A percentile compares a stretch with the other conserved stretches of the same genome.
Evolutionary conservation across 2,329 filamentous ascomycete genomes (phyloP).

Genomic region (Arthroderma sp.): DNA sequence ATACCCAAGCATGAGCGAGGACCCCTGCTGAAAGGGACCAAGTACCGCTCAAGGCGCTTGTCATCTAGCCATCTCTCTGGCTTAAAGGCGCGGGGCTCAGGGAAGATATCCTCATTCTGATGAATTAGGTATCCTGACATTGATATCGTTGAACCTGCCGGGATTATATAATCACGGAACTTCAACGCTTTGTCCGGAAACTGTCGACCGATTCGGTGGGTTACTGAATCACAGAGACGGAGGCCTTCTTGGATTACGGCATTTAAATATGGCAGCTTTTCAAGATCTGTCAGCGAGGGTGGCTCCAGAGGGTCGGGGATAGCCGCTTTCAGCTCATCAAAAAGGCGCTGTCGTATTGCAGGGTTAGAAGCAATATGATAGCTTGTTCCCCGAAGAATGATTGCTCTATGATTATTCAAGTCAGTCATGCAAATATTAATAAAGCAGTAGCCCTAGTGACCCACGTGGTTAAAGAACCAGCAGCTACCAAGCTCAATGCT

Average conservation of each 20-base stretch:
- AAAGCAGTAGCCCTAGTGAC: background rate
- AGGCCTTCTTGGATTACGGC: background rate
- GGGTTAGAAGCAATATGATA: background rate
- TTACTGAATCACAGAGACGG: background rate
- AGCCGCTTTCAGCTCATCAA: background rate
- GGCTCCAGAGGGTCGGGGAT: background rate
- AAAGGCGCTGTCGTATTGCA: background rate
- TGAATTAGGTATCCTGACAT: background rate
- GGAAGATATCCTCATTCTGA: background rate
- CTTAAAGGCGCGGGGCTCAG: background rate
- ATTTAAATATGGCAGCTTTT: background rate
- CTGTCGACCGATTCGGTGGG: background rate
- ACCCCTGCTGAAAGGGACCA: background rate
- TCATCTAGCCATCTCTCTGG: background rate
- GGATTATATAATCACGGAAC: background rate
- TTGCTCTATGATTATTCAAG: background rate
- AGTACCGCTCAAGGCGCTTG: background rate
- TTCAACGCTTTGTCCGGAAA: background rate
- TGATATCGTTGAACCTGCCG: background rate
- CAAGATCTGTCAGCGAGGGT: background rate
- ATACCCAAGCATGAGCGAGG: background rate
- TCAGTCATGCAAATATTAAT: background rate
- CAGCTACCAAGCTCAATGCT: constrained; percentile 14
- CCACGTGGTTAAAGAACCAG: constrained; percentile 16
- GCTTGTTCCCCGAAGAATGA: background rate